Conservation (phyloP, 2,329 filamentous ascomycete genomes). For the Allantophomopsis lycopodina region DNA sequence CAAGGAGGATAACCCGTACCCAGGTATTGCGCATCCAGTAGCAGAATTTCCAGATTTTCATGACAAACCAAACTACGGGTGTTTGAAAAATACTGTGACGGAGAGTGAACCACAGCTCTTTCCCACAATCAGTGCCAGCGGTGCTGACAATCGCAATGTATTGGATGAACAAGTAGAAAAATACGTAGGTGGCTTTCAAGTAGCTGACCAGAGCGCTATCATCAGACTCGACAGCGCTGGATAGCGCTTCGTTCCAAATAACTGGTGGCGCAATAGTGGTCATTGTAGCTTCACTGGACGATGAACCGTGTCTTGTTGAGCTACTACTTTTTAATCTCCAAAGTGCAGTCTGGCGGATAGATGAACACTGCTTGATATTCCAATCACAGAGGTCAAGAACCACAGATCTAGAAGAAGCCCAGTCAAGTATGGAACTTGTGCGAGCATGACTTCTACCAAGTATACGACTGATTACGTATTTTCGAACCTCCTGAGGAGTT, state of each 20-base stretch:
- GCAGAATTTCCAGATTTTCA: slow-evolving; percentile 19
- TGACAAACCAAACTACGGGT: slow-evolving; percentile 11
- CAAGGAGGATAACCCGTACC: slow-evolving; percentile 7
- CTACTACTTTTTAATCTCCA: background rate
- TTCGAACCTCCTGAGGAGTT: slow-evolving; percentile 16
- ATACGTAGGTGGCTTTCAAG: slow-evolving; percentile 5
- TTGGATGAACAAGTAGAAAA: slow-evolving; percentile 16
- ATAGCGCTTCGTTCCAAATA: slow-evolving; percentile 2
- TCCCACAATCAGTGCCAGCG: slow-evolving; percentile 20
- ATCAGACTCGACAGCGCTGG: background rate
- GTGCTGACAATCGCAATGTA: slow-evolving; percentile 21
- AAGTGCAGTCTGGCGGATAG: slow-evolving; percentile 4
- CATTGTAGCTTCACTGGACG: slow-evolving; percentile 9
- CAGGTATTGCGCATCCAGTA: slow-evolving; percentile 18
- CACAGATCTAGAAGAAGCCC: background rate
- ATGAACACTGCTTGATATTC: slow-evolving; percentile 7
- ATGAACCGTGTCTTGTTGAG: slow-evolving; percentile 2
- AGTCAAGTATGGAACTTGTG: background rate
- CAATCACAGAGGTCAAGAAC: background rate
- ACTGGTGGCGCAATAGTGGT: background rate
- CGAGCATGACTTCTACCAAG: background rate
- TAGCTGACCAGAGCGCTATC: background rate
- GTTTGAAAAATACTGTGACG: slow-evolving; percentile 13
- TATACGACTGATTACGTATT: slow-evolving; percentile 6
- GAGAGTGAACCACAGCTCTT: slow-evolving; percentile 21